A percentile compares a stretch with the other conserved stretches of the same genome.
Conservation (phyloP, 2,329 filamentous ascomycete species). For the Hymenoscyphus fructigenus region DNA sequence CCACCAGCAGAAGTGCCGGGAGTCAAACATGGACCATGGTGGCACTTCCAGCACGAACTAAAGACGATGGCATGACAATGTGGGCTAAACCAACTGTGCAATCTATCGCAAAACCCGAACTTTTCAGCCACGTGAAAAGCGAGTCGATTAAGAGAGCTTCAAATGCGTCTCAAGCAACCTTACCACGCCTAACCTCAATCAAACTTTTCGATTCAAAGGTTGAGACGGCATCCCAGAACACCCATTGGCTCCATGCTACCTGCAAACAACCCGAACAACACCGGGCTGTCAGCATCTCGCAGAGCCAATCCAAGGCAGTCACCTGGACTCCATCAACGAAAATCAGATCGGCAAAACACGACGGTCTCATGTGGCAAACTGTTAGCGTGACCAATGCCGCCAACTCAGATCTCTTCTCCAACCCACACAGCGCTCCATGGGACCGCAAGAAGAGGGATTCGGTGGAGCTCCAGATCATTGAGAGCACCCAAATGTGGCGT, state of each 20-base stretch:
- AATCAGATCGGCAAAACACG: slow-evolving; percentile 3
- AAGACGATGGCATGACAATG: background rate
- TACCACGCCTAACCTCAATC: slow-evolving; percentile 21
- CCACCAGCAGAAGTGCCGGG: background rate
- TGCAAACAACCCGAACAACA: slow-evolving; percentile 9
- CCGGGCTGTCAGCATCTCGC: background rate
- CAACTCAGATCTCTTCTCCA: slow-evolving; percentile 16
- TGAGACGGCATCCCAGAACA: slow-evolving; percentile 3
- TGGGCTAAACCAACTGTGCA: background rate
- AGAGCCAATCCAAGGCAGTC: background rate
- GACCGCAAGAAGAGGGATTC: slow-evolving; percentile 22
- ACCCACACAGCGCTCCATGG: slow-evolving; percentile 23
- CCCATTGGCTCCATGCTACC: slow-evolving; percentile 19
- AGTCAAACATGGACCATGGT: background rate
- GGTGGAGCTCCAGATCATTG: slow-evolving; percentile 16
- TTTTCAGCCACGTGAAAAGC: background rate
- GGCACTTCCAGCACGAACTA: background rate
- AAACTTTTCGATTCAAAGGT: slow-evolving; percentile 19
- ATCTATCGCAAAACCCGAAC: background rate
- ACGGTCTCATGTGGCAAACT: slow-evolving; percentile 22
- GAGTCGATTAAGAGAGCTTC: slow-evolving; percentile 11
- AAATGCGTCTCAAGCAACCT: slow-evolving; percentile 2
- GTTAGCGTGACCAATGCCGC: background rate
- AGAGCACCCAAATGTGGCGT: slow-evolving; percentile 27
- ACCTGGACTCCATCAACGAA: slow-evolving; percentile 12